Evolutionary conservation across 106 monocot genomes (phyloP).

Genomic region (Dioscorea dumetorum): DNA sequence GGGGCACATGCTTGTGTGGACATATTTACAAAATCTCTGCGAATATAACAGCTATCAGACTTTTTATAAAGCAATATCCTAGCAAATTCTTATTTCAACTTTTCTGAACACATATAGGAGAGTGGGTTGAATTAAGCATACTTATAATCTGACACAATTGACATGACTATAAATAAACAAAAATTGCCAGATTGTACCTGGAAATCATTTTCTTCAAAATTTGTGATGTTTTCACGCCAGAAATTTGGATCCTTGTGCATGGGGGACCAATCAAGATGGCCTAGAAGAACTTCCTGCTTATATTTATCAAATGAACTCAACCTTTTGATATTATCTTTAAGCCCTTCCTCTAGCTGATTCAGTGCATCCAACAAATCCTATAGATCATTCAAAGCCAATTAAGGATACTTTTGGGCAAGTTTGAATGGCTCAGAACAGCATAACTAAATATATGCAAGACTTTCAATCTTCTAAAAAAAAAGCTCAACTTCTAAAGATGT

Average conservation of each 20-base stretch:
- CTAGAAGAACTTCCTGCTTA: conserved; percentile 95
- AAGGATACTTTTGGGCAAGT: neutral
- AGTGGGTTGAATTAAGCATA: too few species aligned
- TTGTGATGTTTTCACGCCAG: conserved; percentile 94
- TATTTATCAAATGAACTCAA: conserved; percentile 98
- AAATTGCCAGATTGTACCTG: conserved; percentile 49
- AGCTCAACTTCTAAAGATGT: neutral
- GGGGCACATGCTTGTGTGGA: too few species aligned
- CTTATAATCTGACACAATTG: too few species aligned
- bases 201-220: conserved; percentile 98
- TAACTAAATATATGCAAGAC: too few species aligned
- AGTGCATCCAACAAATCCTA: conserved; percentile 91
- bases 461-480: too few species aligned
- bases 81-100: too few species aligned
- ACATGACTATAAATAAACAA: neutral
- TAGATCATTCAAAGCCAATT: neutral
- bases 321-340: conserved; percentile 71
- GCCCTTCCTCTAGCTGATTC: conserved; percentile 73
- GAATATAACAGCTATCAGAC: too few species aligned
- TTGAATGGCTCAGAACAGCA: neutral
- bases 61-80: too few species aligned
- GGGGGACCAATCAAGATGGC: conserved; percentile 95
- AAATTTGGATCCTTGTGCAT: conserved; percentile 97
- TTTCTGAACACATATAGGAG: too few species aligned
- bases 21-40: too few species aligned